phyloP scores from a whole-genome alignment of 2,329 filamentous ascomycete genomes.

The Emmonsiellopsis sp. region DNA sequence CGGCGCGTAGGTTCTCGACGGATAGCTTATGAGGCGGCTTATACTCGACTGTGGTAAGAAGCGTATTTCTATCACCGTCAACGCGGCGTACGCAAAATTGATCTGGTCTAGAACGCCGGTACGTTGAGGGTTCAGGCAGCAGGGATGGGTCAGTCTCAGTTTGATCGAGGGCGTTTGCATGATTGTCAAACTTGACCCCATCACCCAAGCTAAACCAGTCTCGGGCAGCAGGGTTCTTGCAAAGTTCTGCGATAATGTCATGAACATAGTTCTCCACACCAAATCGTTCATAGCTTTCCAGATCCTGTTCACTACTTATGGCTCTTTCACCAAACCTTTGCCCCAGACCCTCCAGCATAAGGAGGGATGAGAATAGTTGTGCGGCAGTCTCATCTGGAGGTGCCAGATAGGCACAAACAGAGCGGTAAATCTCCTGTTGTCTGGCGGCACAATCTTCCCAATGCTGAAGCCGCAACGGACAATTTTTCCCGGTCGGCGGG shows the following conservation, averaged over 20 bases:
- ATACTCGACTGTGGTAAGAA: conserved; percentile 13
- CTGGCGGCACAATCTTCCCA: conserved; percentile 8
- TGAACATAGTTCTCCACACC: conserved; percentile 20
- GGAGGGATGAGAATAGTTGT: conserved; percentile 6
- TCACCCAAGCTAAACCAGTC: conserved; percentile 16
- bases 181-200: conserved; percentile 15
- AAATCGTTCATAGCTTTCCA: conserved; percentile 20
- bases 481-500: conserved; percentile 9
- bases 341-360: conserved; percentile 14
- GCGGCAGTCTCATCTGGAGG: background rate
- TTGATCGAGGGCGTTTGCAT: conserved; percentile 10
- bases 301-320: conserved; percentile 22
- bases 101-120: conserved; percentile 12
- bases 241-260: conserved; percentile 20
- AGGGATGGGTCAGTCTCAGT: background rate
- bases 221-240: conserved; percentile 18
- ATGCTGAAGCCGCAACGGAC: conserved; percentile 4
- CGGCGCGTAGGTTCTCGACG: conserved; percentile 7
- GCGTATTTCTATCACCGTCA: background rate
- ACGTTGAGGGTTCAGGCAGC: conserved; percentile 1
- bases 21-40: conserved; percentile 18
- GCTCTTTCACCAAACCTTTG: conserved; percentile 12
- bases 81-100: conserved; percentile 17
- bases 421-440: conserved; percentile 8
- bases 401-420: conserved; percentile 9